These are phyloP conservation scores for Tolypocladium pustulatum DNA, from an alignment of 2,329 filamentous ascomycete genomes.

Conservation along the genomic window DNA sequence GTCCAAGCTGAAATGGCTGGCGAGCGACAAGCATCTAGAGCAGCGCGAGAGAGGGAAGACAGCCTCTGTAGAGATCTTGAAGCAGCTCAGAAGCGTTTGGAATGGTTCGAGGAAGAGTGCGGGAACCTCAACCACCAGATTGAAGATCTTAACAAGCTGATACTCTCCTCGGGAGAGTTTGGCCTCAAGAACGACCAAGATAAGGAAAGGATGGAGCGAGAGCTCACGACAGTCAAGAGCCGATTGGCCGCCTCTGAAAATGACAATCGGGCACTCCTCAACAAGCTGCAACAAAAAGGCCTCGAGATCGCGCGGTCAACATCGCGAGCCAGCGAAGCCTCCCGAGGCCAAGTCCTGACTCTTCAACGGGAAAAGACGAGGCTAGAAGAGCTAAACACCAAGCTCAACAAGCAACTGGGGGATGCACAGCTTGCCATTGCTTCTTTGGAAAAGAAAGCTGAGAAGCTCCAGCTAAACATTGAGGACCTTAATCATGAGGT, in stretches of 20 bases:
- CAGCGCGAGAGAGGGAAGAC: conserved; percentile 71
- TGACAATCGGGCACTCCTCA: conserved; percentile 87
- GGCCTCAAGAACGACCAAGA: conserved; percentile 84
- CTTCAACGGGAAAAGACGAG: conserved; percentile 76
- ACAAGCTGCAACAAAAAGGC: conserved; percentile 95
- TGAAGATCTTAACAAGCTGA: conserved; percentile 76
- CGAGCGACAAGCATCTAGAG: conserved; percentile 66
- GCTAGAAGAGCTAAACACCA: conserved; percentile 71
- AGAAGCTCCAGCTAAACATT: conserved; percentile 77
- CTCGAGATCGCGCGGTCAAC: conserved; percentile 88
- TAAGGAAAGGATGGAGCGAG: conserved; percentile 85
- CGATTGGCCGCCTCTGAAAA: conserved; percentile 88
- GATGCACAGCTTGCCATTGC: conserved; percentile 76
- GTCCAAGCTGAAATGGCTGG: conserved; percentile 71
- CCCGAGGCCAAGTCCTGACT: conserved; percentile 63
- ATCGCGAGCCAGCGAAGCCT: conserved; percentile 75
- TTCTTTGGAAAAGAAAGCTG: conserved; percentile 84
- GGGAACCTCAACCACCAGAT: conserved; percentile 67
- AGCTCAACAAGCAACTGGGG: conserved; percentile 72
- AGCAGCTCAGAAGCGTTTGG: conserved; percentile 62
- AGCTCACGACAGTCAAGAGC: conserved; percentile 83
- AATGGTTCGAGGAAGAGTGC: conserved; percentile 72
- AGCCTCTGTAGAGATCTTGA: conserved; percentile 73
- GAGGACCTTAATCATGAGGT: conserved; percentile 93
- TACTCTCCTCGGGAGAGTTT: conserved; percentile 82